Percentiles rank a stretch among this genome's conserved stretches.
Evolutionary conservation across 2,329 filamentous ascomycete species (phyloP).

Genomic region (Macrophomina tecta): DNA sequence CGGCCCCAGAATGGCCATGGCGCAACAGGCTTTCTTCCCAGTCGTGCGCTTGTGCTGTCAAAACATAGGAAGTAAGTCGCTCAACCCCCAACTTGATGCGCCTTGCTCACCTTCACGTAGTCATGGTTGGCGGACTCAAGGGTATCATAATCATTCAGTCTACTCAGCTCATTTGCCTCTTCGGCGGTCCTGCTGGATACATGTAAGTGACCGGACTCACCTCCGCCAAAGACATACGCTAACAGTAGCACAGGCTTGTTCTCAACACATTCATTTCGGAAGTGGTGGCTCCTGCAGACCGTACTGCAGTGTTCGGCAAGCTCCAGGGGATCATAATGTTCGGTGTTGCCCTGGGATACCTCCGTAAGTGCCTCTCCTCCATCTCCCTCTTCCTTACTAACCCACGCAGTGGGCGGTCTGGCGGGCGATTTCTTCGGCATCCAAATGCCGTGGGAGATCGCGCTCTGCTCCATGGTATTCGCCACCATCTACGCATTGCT

Average conservation of each 20-base stretch:
- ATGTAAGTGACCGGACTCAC: neutral
- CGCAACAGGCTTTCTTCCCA: slow-evolving; percentile 68
- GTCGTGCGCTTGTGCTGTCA: slow-evolving; percentile 69
- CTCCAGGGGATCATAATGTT: slow-evolving; percentile 72
- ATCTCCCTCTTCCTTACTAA: neutral
- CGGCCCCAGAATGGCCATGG: slow-evolving; percentile 67
- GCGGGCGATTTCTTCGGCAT: slow-evolving; percentile 69
- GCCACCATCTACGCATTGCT: slow-evolving; percentile 50
- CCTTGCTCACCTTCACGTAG: slow-evolving; percentile 34
- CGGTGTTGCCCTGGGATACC: slow-evolving; percentile 67
- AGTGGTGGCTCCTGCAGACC: slow-evolving; percentile 62
- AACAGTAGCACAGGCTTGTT: slow-evolving; percentile 60
- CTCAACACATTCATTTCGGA: slow-evolving; percentile 73
- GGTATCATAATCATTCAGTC: slow-evolving; percentile 73
- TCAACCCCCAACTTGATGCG: neutral
- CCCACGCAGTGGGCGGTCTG: slow-evolving; percentile 61
- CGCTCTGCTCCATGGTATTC: slow-evolving; percentile 61
- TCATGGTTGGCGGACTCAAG: slow-evolving; percentile 62
- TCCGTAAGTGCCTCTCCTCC: slow-evolving; percentile 39
- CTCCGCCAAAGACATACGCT: too few species aligned
- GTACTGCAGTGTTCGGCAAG: slow-evolving; percentile 70
- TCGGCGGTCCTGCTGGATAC: slow-evolving; percentile 71
- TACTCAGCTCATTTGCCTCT: slow-evolving; percentile 70
- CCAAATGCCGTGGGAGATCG: slow-evolving; percentile 68
- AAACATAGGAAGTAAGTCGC: slow-evolving; percentile 56